Evolutionary conservation across 2,329 filamentous ascomycete genomes (phyloP).

Genomic region (Talaromyces sp.): DNA sequence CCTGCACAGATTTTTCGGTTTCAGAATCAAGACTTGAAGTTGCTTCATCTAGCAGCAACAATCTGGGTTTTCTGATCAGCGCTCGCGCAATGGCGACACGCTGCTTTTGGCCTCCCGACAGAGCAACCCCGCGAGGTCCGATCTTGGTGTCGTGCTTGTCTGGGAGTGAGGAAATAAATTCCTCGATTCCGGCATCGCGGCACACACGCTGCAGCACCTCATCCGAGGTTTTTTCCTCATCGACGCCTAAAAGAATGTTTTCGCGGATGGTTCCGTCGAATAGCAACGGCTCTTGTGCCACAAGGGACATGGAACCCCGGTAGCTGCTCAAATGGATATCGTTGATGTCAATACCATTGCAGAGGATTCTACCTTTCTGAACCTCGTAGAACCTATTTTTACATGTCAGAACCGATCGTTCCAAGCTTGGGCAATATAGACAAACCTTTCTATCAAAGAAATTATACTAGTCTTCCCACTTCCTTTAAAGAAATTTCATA

Average conservation of each 20-base stretch:
- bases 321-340: slow-evolving; percentile 75
- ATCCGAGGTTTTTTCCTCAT: slow-evolving; percentile 65
- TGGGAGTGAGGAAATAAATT: slow-evolving; percentile 50
- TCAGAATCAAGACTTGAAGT: slow-evolving; percentile 60
- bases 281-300: slow-evolving; percentile 42
- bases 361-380: slow-evolving; percentile 61
- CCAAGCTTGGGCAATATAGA: background rate
- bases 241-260: slow-evolving; percentile 48
- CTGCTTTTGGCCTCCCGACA: slow-evolving; percentile 55
- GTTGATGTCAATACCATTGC: slow-evolving; percentile 73
- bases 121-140: slow-evolving; percentile 45
- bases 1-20: slow-evolving; percentile 63
- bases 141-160: slow-evolving; percentile 48
- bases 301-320: slow-evolving; percentile 58
- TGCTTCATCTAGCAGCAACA: slow-evolving; percentile 58
- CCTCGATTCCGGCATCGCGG: slow-evolving; percentile 49
- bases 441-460: slow-evolving; percentile 18
- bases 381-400: slow-evolving; percentile 62
- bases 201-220: slow-evolving; percentile 45
- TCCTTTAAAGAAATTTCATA: slow-evolving; percentile 21
- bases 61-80: slow-evolving; percentile 47
- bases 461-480: slow-evolving; percentile 45
- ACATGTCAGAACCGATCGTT: background rate
- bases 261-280: slow-evolving; percentile 45
- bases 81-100: slow-evolving; percentile 54